phyloP scores from a whole-genome alignment of 805 yeast genomes.

The Wickerhamomyces subpelliculosus region DNA sequence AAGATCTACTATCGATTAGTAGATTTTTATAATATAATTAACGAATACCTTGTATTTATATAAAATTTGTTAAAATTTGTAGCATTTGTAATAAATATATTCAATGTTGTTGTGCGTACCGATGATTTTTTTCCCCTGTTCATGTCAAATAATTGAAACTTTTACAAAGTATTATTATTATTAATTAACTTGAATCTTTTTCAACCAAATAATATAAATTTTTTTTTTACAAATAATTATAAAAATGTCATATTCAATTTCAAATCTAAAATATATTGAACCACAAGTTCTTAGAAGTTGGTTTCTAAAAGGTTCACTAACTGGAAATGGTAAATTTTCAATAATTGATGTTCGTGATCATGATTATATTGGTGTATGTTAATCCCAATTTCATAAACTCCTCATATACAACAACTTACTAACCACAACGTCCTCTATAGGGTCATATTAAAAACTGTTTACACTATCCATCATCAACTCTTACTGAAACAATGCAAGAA shows the following conservation, averaged over 20 bases:
- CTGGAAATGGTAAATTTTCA: conserved; percentile 34
- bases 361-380: conserved; percentile 65
- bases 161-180: too few relatives aligned
- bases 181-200: too few relatives aligned
- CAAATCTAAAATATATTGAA: conserved; percentile 41
- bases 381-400: conserved; percentile 19
- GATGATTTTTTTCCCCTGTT: too few relatives aligned
- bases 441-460: conserved; percentile 56
- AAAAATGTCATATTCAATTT: conserved; percentile 21
- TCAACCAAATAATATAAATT: too few relatives aligned
- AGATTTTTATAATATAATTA: too few relatives aligned
- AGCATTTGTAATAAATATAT: too few relatives aligned
- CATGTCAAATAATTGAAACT: too few relatives aligned
- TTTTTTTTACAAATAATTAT: too few relatives aligned
- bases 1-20: too few relatives aligned
- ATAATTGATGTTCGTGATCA: conserved; percentile 83
- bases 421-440: conserved; percentile 14
- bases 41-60: too few relatives aligned
- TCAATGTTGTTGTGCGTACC: too few relatives aligned
- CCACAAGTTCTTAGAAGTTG: conserved; percentile 39
- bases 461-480: conserved; percentile 44
- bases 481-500: conserved; percentile 30
- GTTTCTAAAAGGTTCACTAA: conserved; percentile 33
- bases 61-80: too few relatives aligned
- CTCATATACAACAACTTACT: conserved; percentile 16